Evolutionary conservation across 2,329 filamentous ascomycete species (phyloP), one percentile per base, ranked within the genome.

Genomic region (Atkinsonella texensis): DNA sequence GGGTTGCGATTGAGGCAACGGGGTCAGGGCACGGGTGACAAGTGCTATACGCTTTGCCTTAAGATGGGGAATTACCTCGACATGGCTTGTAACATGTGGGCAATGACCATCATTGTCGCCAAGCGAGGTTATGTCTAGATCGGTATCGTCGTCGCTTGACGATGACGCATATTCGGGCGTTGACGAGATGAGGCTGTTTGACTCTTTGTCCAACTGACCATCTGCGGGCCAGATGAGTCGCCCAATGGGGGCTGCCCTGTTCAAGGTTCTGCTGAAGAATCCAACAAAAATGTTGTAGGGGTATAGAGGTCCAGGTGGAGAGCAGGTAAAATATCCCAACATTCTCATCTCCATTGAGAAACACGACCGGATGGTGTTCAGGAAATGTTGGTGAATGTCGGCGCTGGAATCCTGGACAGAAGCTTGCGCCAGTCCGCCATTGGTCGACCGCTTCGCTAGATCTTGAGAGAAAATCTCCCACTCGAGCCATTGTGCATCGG

Each of bases 331-430:
- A 3, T 53, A 57, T 12, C 60, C 53, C 1, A 53, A 51, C 59
- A 62, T 62, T 23, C 71, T 71, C 48, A 70, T 60, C 56, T 81
- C 77, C 68, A 76, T 73, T 17, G 64, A 64, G 33, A 68, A 63
- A 48, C 73, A 74, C 9, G 66, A 66, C 32, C 69, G 65, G 40
- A 75, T 15, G n/a, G 54, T 59, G 40, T 56, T 52, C 23, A 56
- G 38, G 32, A 68, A 65, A 32, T 53, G 51, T n/a, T 54, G 54
- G 46, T 53, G 56, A 38, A 17, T 23, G 53, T 52, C 12, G 51
- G 47, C 9, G 49, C 52, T 17, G 11, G 54, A 55, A n/a, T 56
- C 8, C 17, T 44, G 12, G 32, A 13, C 13, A 28, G 18, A 28
- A 8, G 31, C 18, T 1, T 18, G 18, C 18, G 17, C 11, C 38